A percentile compares a stretch with the other conserved stretches of the same genome.
Evolutionary conservation across 192 early-diverging fungal species (phyloP).

Genomic region (Linnemannia hyalina): DNA sequence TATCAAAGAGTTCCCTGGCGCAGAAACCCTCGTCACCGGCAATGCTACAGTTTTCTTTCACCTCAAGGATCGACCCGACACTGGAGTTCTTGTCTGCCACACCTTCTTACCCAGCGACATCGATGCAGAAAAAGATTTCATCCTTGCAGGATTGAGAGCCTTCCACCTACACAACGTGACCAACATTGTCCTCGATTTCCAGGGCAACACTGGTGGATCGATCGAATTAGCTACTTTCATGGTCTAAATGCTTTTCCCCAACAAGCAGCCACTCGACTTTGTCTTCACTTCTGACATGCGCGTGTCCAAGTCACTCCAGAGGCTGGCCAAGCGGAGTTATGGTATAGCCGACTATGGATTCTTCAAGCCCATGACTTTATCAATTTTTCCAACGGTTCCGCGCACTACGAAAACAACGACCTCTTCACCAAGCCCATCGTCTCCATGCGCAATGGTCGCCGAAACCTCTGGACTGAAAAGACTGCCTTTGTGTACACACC

Average conservation of each 20-base stretch:
- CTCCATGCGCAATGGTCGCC: neutral
- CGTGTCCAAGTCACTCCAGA: neutral
- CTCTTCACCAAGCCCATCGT: neutral
- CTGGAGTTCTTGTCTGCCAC: constrained; percentile 4
- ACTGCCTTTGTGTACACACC: neutral
- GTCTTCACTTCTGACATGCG: neutral
- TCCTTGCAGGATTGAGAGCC: neutral
- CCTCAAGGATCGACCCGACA: neutral
- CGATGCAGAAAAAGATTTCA: neutral
- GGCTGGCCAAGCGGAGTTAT: neutral
- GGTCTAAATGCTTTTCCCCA: constrained; percentile 29
- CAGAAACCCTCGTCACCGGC: neutral
- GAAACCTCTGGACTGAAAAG: neutral
- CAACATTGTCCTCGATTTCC: too few species aligned
- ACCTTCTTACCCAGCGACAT: neutral
- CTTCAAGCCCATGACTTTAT: neutral
- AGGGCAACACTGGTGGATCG: too few species aligned
- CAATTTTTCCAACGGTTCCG: neutral
- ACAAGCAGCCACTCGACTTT: neutral
- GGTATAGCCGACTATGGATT: neutral
- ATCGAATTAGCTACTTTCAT: too few species aligned
- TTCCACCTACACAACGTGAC: neutral
- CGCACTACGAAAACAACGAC: neutral
- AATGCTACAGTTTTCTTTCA: constrained; percentile 9
- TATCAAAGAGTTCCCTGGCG: neutral